A percentile compares a stretch with the other conserved stretches of the same genome.
These are phyloP conservation scores for Cytidiella melzeri DNA, from an alignment of 768 basidiomycete genomes.

Conservation along the genomic window DNA sequence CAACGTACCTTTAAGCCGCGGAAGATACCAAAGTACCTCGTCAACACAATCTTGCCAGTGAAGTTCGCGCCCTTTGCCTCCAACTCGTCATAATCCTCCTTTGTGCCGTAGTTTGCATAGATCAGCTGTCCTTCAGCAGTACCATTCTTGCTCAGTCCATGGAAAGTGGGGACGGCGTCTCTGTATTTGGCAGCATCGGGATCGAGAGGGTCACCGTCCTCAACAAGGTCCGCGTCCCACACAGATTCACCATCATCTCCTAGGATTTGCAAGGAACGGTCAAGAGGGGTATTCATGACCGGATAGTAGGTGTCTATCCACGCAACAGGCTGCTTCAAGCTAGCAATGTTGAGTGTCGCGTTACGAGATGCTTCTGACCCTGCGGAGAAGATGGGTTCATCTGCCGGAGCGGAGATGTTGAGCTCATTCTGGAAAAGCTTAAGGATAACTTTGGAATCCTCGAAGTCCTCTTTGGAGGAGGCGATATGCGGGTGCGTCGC, in stretches of 20 bases:
- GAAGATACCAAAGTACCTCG: slow-evolving; percentile 70
- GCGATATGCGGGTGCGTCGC: slow-evolving; percentile 71
- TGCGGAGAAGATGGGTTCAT: slow-evolving; percentile 60
- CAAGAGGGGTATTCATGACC: slow-evolving; percentile 70
- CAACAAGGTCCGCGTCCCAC: slow-evolving; percentile 72
- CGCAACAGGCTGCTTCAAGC: slow-evolving; percentile 41
- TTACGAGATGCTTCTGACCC: slow-evolving; percentile 61
- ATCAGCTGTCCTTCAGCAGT: slow-evolving; percentile 63
- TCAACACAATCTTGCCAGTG: slow-evolving; percentile 71
- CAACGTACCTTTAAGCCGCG: slow-evolving; percentile 73
- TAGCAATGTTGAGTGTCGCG: slow-evolving; percentile 50
- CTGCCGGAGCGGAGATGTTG: slow-evolving; percentile 36
- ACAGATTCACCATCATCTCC: slow-evolving; percentile 43
- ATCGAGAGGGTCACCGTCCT: slow-evolving; percentile 70
- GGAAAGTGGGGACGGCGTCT: slow-evolving; percentile 70
- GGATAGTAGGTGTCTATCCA: slow-evolving; percentile 92
- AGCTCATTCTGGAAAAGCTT: slow-evolving; percentile 64
- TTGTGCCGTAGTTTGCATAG: slow-evolving; percentile 76
- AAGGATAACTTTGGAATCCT: slow-evolving; percentile 60
- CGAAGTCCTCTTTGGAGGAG: slow-evolving; percentile 48
- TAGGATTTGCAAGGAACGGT: slow-evolving; percentile 61
- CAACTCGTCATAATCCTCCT: slow-evolving; percentile 68
- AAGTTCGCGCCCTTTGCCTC: slow-evolving; percentile 61
- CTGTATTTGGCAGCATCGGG: slow-evolving; percentile 63
- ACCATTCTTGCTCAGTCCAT: slow-evolving; percentile 76